Percentiles rank a stretch among this genome's conserved stretches.
phyloP scores from a whole-genome alignment of 2,329 filamentous ascomycete genomes.

The Cladosporium sp. region DNA sequence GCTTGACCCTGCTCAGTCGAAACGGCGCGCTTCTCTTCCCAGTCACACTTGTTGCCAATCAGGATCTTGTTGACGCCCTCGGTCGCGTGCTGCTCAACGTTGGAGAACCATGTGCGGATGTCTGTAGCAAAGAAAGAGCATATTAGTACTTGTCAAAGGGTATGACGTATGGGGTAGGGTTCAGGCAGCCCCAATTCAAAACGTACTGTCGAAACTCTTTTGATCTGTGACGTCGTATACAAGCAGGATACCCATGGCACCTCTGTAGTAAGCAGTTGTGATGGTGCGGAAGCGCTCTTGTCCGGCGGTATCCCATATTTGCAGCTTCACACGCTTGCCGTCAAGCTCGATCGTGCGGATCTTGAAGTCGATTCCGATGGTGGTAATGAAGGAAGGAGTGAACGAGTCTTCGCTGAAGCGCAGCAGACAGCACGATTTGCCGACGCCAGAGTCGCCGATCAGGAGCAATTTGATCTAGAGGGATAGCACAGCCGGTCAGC shows the following conservation, averaged over 20 bases:
- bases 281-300: conserved; percentile 99
- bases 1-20: conserved; percentile 91
- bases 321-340: conserved; percentile 96
- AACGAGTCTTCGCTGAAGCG: conserved; percentile 98
- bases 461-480: conserved; percentile 90
- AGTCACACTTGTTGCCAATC: conserved; percentile 99
- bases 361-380: conserved; percentile 99
- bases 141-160: neutral
- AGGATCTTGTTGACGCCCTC: conserved; percentile 99
- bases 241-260: conserved; percentile 95
- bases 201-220: conserved; percentile 89
- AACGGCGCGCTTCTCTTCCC: conserved; percentile 97
- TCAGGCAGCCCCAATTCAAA: conserved; percentile 4
- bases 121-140: conserved; percentile 55
- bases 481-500: conserved; percentile 24
- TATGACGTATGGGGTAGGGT: neutral
- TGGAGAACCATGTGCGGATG: conserved; percentile 99
- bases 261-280: conserved; percentile 97
- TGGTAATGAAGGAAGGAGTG: conserved; percentile 96
- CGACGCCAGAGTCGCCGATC: conserved; percentile 94
- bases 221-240: conserved; percentile 99
- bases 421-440: conserved; percentile 94
- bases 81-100: conserved; percentile 96
- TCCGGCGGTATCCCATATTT: conserved; percentile 99
- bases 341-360: conserved; percentile 98